phyloP scores from a whole-genome alignment of 2,329 filamentous ascomycete species.

The Scytalidium lignicola region DNA sequence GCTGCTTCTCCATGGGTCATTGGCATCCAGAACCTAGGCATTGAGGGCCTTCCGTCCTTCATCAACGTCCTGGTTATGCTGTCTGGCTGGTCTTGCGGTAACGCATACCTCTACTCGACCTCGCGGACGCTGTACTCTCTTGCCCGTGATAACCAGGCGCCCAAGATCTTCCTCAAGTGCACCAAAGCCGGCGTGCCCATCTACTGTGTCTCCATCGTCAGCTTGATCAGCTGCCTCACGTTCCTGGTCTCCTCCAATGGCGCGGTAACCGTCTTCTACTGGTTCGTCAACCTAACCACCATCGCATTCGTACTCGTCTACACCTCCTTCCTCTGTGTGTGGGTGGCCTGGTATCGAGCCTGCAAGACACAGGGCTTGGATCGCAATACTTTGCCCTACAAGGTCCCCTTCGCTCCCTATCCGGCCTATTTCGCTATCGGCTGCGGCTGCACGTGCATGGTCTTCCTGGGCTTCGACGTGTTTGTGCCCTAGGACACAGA shows the following conservation, averaged over 20 bases:
- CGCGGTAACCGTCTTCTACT: slow-evolving; percentile 42
- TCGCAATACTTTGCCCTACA: too few species aligned
- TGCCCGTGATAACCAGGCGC: slow-evolving; percentile 45
- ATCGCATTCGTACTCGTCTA: too few species aligned
- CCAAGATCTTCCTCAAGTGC: slow-evolving; percentile 41
- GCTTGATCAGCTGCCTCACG: slow-evolving; percentile 37
- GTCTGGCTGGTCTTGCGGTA: slow-evolving; percentile 47
- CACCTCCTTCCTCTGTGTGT: too few species aligned
- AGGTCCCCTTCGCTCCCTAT: too few species aligned
- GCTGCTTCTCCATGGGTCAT: slow-evolving; percentile 43
- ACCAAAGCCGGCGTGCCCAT: slow-evolving; percentile 43
- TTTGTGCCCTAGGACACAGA: too few species aligned
- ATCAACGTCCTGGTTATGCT: slow-evolving; percentile 49
- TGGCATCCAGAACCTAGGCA: slow-evolving; percentile 40
- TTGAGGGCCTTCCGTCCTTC: slow-evolving; percentile 40
- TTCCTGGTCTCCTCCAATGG: slow-evolving; percentile 40
- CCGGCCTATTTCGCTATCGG: too few species aligned
- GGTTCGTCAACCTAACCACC: slow-evolving; percentile 48
- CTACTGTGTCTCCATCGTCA: slow-evolving; percentile 35
- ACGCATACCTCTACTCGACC: slow-evolving; percentile 45
- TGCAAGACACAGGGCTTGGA: too few species aligned
- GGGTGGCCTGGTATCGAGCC: too few species aligned
- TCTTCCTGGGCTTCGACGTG: slow-evolving; percentile 4
- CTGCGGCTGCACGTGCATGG: slow-evolving; percentile 4
- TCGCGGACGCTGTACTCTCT: slow-evolving; percentile 45